These are phyloP conservation scores for Phaffia australis DNA, from an alignment of 768 basidiomycete genomes.

Conservation along the genomic window DNA sequence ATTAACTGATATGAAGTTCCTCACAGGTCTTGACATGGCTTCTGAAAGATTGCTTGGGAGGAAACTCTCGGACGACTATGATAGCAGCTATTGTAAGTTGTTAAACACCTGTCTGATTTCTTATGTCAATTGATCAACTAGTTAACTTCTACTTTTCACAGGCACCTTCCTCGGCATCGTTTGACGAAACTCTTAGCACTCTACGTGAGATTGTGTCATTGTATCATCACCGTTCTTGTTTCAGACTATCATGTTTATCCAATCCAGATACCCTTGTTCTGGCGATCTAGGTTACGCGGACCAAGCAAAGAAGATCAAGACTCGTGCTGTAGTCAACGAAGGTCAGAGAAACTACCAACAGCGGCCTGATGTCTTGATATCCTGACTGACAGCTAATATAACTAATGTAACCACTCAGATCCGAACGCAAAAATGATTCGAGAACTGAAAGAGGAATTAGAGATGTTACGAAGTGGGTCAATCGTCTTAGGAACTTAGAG, in stretches of 20 bases:
- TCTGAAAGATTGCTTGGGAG: conserved; percentile 92
- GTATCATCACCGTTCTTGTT: not conserved
- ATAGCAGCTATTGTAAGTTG: conserved; percentile 74
- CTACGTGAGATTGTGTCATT: not conserved
- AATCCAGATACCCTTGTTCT: not conserved
- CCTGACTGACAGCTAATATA: too few species aligned
- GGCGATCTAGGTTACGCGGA: conserved; percentile 92
- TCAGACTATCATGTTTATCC: conserved; percentile 12
- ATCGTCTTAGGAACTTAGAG: conserved; percentile 37
- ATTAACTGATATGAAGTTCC: conserved; percentile 7
- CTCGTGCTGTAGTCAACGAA: conserved; percentile 97
- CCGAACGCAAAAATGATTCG: conserved; percentile 97
- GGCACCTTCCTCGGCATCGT: conserved; percentile 19
- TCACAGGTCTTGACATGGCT: conserved; percentile 89
- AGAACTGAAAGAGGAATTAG: conserved; percentile 96
- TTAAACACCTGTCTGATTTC: not conserved
- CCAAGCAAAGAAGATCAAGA: conserved; percentile 99
- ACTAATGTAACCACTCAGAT: conserved; percentile 42
- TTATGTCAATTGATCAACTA: not conserved
- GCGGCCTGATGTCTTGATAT: too few species aligned
- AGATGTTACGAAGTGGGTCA: conserved; percentile 38
- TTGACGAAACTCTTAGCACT: conserved; percentile 9
- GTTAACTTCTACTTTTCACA: not conserved
- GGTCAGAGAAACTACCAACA: too few species aligned
- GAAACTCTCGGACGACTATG: conserved; percentile 95